Evolutionary conservation across 2,329 filamentous ascomycete species (phyloP).

Genomic region (Aspergillus costaricaensis): DNA sequence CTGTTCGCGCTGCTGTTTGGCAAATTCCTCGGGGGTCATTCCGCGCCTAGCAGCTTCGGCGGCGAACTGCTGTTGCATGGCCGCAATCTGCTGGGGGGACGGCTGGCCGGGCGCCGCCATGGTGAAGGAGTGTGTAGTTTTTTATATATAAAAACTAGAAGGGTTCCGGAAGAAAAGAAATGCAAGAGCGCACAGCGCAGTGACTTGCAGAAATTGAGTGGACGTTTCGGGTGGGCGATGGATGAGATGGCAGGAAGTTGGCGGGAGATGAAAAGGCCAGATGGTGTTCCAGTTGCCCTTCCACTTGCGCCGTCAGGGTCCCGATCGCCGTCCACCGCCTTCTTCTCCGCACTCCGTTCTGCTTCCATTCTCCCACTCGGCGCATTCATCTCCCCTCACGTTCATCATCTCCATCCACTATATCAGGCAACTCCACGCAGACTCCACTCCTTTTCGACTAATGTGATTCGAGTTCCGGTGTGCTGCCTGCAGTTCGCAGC

Average conservation of each 20-base stretch:
- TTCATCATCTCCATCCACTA: not conserved
- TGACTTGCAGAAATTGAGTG: not conserved
- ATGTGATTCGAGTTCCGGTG: not conserved
- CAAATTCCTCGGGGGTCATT: constrained; percentile 81
- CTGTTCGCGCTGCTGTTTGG: constrained; percentile 59
- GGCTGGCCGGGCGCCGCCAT: constrained; percentile 53
- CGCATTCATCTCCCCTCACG: not conserved
- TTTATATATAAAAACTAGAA: not conserved
- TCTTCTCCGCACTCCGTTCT: constrained; percentile 10
- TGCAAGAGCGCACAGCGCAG: not conserved
- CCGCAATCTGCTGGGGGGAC: constrained; percentile 79
- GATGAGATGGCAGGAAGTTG: constrained; percentile 8
- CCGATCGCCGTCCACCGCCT: constrained; percentile 18
- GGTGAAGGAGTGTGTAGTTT: constrained; percentile 10
- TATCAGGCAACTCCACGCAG: not conserved
- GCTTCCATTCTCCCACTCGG: not conserved
- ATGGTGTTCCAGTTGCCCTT: constrained; percentile 14
- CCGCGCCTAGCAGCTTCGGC: constrained; percentile 81
- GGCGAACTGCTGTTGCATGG: constrained; percentile 80
- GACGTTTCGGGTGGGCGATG: not conserved
- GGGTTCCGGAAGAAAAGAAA: not conserved
- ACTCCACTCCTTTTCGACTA: not conserved
- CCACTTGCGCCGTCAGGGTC: not conserved
- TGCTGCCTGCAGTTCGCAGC: constrained; percentile 14
- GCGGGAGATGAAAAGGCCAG: constrained; percentile 23